Conservation (phyloP, 1,284 basidiomycete species). For the Ustilago esculenta region DNA sequence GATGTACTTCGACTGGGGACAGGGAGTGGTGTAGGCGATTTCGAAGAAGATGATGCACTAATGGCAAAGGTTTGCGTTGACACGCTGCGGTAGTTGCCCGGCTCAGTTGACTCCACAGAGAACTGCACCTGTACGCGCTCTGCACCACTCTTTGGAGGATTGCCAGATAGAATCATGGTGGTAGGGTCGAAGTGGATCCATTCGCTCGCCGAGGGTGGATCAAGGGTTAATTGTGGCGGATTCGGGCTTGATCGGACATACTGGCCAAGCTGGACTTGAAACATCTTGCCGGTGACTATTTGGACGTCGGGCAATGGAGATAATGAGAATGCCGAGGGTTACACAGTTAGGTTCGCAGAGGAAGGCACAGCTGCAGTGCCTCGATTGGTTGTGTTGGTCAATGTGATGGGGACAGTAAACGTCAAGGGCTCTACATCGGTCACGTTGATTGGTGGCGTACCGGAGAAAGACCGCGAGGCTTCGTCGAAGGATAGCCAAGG, state of each 20-base stretch:
- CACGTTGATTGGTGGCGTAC: constrained; percentile 71
- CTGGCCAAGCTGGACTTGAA: constrained; percentile 32
- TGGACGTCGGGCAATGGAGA: constrained; percentile 25
- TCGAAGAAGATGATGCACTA: constrained; percentile 4
- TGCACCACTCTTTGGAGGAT: constrained; percentile 16
- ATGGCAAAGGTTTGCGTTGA: constrained; percentile 22
- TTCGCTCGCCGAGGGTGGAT: constrained; percentile 52
- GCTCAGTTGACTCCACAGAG: constrained; percentile 9
- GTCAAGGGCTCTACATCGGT: constrained; percentile 52
- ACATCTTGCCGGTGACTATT: constrained; percentile 27
- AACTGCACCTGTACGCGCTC: constrained; percentile 20
- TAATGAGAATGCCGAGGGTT: constrained; percentile 33
- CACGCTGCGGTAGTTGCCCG: constrained; percentile 1
- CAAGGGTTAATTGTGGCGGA: constrained; percentile 13
- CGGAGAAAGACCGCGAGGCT: constrained; percentile 73
- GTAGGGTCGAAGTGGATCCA: constrained; percentile 68
- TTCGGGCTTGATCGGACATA: constrained; percentile 24
- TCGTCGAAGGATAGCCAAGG: constrained; percentile 77
- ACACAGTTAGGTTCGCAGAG: constrained; percentile 59
- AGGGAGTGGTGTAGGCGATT: constrained; percentile 19
- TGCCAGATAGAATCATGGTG: constrained; percentile 66
- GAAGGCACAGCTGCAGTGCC: constrained; percentile 13
- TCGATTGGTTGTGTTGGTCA: constrained; percentile 63
- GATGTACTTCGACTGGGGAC: constrained; percentile 3
- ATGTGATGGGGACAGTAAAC: constrained; percentile 73